Evolutionary conservation across 306 rosid species (phyloP).

Genomic region (Sophora flavescens): DNA sequence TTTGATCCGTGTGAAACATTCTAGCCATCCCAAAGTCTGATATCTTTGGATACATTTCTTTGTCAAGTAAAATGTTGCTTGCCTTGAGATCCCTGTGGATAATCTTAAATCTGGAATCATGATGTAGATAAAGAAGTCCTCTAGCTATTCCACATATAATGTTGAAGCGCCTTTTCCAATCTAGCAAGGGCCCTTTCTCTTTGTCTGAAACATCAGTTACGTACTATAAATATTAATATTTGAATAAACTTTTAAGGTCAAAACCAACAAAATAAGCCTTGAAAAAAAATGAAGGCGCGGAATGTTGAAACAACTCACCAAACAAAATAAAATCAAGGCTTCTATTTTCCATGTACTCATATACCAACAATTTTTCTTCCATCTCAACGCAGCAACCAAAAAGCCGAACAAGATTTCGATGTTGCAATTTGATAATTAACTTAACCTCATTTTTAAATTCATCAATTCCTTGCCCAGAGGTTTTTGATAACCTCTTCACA

Average conservation of each 20-base stretch:
- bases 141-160: conserved; percentile 69
- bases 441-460: conserved; percentile 72
- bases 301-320: conserved; percentile 47
- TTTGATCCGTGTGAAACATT: conserved; percentile 65
- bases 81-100: conserved; percentile 81
- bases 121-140: conserved; percentile 75
- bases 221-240: not conserved
- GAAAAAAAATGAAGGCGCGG: not conserved
- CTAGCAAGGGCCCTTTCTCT: conserved; percentile 44
- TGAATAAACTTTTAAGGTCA: not conserved
- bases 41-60: conserved; percentile 67
- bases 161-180: conserved; percentile 64
- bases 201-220: conserved; percentile 43
- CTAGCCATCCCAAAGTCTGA: conserved; percentile 83
- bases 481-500: conserved; percentile 68
- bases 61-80: conserved; percentile 69
- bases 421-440: conserved; percentile 71
- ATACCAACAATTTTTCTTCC: conserved; percentile 66
- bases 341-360: conserved; percentile 68
- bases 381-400: conserved; percentile 67
- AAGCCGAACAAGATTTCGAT: conserved; percentile 67
- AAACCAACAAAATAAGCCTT: not conserved
- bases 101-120: conserved; percentile 69
- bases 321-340: conserved; percentile 64
- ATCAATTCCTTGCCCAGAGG: conserved; percentile 66